These are phyloP conservation scores for Biancaea sappan DNA, from an alignment of 306 rosid genomes.

Conservation along the genomic window DNA sequence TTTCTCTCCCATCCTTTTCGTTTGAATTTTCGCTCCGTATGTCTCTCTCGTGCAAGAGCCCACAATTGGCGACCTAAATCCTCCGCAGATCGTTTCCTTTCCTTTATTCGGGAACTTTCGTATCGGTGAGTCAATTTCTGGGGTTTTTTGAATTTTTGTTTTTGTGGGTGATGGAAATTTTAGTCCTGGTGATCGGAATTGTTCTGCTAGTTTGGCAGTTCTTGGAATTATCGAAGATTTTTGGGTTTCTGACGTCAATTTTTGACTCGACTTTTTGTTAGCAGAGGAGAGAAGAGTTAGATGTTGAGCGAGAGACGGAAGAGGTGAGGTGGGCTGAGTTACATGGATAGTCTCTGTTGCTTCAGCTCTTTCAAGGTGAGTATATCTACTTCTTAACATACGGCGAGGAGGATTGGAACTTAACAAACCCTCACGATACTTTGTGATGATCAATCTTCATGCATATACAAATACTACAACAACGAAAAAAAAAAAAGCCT, in stretches of 20 bases:
- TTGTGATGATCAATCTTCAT: conserved; percentile 22
- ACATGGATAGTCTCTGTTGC: conserved; percentile 79
- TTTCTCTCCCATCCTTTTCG: too few relatives aligned
- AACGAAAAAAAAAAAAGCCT: too few relatives aligned
- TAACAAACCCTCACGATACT: too few relatives aligned
- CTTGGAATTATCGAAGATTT: conserved; percentile 8
- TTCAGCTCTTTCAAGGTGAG: conserved; percentile 75
- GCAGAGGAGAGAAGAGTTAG: conserved; percentile 45
- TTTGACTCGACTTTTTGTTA: conserved; percentile 25
- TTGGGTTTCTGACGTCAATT: conserved; percentile 26
- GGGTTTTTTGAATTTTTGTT: too few relatives aligned
- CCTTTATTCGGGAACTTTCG: conserved; percentile 41
- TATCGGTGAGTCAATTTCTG: conserved; percentile 51
- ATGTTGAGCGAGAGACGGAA: conserved; percentile 59
- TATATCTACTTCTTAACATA: conserved; percentile 16
- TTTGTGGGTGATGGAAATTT: conserved; percentile 26
- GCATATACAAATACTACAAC: conserved; percentile 3
- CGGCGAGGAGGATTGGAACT: too few relatives aligned
- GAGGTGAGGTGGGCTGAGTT: conserved; percentile 55
- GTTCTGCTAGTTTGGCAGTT: conserved; percentile 26
- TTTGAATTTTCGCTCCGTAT: too few relatives aligned
- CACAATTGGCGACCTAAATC: conserved; percentile 32
- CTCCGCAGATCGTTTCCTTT: conserved; percentile 33
- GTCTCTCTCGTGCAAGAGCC: too few relatives aligned
- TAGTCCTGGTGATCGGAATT: conserved; percentile 42